Percentiles rank a stretch among this genome's conserved stretches.
phyloP scores from a whole-genome alignment of 2,329 filamentous ascomycete species.

The Colletotrichum godetiae region DNA sequence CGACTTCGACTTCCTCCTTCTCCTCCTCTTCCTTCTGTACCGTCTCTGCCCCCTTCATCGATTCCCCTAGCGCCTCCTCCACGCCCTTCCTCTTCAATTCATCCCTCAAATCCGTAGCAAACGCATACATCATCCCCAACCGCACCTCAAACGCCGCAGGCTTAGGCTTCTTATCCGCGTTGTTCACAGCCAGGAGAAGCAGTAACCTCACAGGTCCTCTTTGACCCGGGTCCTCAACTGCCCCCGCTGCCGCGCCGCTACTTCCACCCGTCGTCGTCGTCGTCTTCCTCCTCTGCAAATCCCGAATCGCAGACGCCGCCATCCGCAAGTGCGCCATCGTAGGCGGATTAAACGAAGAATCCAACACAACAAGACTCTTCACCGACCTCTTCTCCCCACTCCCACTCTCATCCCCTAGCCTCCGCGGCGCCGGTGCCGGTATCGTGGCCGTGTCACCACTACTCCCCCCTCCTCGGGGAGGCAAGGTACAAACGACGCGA shows the following conservation, averaged over 20 bases:
- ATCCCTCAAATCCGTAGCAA: constrained; percentile 66
- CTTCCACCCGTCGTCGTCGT: background rate
- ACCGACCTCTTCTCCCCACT: constrained; percentile 14
- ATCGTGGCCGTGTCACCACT: background rate
- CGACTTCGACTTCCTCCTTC: constrained; percentile 52
- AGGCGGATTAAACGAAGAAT: constrained; percentile 77
- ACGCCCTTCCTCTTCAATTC: constrained; percentile 21
- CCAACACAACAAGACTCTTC: constrained; percentile 65
- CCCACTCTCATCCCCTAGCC: background rate
- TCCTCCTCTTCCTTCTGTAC: background rate
- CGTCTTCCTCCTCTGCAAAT: background rate
- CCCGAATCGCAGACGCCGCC: constrained; percentile 58
- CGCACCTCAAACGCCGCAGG: constrained; percentile 76
- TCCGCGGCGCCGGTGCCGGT: constrained; percentile 37
- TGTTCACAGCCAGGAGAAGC: constrained; percentile 71
- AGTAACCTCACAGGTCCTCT: constrained; percentile 56
- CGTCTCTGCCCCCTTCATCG: background rate
- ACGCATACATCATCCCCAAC: constrained; percentile 77
- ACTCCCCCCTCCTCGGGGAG: constrained; percentile 24
- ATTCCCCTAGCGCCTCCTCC: background rate
- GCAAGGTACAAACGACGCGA: constrained; percentile 56
- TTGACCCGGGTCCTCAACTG: background rate
- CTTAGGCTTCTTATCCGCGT: constrained; percentile 74
- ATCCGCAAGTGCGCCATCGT: constrained; percentile 71
- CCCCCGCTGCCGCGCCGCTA: background rate